A percentile compares a stretch with the other conserved stretches of the same genome.
phyloP scores from a whole-genome alignment of 139 green algal species.

The Chlorella sp. region DNA sequence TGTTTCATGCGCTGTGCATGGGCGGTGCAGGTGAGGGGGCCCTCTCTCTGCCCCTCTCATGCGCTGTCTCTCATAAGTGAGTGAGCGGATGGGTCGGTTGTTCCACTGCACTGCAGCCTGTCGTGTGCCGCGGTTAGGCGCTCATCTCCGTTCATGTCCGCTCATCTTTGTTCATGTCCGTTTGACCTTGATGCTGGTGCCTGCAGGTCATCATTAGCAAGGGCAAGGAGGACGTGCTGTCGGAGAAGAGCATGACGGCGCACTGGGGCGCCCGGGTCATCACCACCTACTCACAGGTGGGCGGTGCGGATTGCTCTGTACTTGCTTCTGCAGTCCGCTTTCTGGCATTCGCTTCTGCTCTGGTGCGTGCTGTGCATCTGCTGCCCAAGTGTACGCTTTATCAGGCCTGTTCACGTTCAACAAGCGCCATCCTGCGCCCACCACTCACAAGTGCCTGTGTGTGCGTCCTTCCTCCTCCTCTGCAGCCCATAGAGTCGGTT shows the following conservation, averaged over 20 bases:
- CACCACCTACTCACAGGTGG: not conserved
- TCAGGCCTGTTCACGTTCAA: not conserved
- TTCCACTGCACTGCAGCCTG: too few species aligned
- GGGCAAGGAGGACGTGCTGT: constrained; percentile 65
- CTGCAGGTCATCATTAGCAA: constrained; percentile 53
- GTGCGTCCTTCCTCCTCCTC: constrained; percentile 19
- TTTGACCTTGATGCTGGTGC: too few species aligned
- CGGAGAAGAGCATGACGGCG: constrained; percentile 33
- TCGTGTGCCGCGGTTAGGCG: too few species aligned
- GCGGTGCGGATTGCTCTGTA: not conserved
- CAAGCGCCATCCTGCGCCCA: not conserved
- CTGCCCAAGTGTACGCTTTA: not conserved
- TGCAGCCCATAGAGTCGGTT: constrained; percentile 29
- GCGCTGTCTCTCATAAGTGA: too few species aligned
- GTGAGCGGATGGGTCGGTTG: too few species aligned
- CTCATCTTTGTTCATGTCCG: too few species aligned
- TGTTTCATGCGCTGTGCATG: too few species aligned
- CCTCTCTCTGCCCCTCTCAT: too few species aligned
- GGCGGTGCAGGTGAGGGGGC: too few species aligned
- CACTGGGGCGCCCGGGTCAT: not conserved
- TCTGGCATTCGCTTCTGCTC: not conserved
- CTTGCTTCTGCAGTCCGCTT: not conserved
- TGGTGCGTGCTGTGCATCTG: not conserved
- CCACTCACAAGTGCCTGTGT: not conserved
- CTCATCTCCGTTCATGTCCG: too few species aligned